Evolutionary conservation across 2,329 filamentous ascomycete species (phyloP).

Genomic region (Colletotrichum tropicale): DNA sequence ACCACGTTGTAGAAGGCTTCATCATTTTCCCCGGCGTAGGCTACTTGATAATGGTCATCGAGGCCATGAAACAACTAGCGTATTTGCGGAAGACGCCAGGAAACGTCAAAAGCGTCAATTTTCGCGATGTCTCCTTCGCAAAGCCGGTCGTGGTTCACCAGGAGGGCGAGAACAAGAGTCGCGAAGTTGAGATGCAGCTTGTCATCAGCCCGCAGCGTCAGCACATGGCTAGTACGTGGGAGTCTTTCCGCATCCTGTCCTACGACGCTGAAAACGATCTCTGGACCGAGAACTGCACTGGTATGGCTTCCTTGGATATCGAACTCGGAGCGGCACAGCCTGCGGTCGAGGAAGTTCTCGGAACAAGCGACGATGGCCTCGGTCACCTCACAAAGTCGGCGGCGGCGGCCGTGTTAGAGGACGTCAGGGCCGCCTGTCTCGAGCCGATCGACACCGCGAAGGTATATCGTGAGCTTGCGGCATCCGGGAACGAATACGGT

Average conservation of each 20-base stretch:
- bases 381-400: no score
- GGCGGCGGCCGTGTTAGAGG: no score
- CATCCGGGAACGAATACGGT: background rate
- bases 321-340: background rate
- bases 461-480: no score
- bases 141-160: background rate
- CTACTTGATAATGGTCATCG: slow-evolving; percentile 43
- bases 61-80: slow-evolving; percentile 31
- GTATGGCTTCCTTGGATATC: background rate
- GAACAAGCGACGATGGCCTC: background rate
- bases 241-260: slow-evolving; percentile 34
- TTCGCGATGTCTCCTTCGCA: slow-evolving; percentile 22
- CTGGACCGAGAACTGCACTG: slow-evolving; percentile 24
- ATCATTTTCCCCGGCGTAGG: slow-evolving; percentile 50
- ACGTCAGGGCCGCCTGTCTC: no score
- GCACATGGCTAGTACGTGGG: slow-evolving; percentile 22
- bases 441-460: no score
- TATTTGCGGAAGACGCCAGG: background rate
- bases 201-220: background rate
- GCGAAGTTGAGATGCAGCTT: slow-evolving; percentile 10
- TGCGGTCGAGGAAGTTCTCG: background rate
- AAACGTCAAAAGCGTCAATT: background rate
- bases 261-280: slow-evolving; percentile 22
- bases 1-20: slow-evolving; percentile 52
- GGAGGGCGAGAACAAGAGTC: background rate